These are phyloP conservation scores for Russula abietina DNA, from an alignment of 768 basidiomycete genomes.

Conservation along the genomic window DNA sequence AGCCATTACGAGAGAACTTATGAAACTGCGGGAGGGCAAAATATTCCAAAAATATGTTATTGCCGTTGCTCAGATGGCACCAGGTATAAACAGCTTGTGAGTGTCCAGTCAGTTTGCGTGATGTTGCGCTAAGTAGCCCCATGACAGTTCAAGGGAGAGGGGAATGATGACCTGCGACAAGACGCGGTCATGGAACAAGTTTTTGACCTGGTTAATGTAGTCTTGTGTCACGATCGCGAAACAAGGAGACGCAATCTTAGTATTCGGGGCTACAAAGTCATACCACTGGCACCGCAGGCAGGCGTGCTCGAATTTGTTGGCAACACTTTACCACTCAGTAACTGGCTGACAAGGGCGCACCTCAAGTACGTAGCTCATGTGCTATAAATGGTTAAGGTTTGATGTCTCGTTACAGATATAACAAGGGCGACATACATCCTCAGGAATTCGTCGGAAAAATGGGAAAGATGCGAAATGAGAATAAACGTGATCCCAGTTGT, in stretches of 20 bases:
- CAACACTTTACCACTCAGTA: constrained; percentile 59
- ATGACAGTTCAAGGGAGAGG: constrained; percentile 82
- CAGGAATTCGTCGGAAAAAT: constrained; percentile 32
- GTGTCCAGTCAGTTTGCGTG: constrained; percentile 27
- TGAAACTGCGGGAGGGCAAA: constrained; percentile 67
- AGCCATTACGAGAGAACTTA: constrained; percentile 53
- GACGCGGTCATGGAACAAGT: constrained; percentile 99
- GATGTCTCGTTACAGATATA: constrained; percentile 46
- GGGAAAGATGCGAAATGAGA: constrained; percentile 31
- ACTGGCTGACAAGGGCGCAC: constrained; percentile 64
- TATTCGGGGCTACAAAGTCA: constrained; percentile 82
- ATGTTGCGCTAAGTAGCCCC: not conserved
- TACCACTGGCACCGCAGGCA: constrained; percentile 73
- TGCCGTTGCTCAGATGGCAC: constrained; percentile 65
- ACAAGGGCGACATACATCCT: constrained; percentile 46
- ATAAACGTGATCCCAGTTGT: constrained; percentile 26
- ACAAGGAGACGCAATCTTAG: constrained; percentile 66
- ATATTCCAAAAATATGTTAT: constrained; percentile 70
- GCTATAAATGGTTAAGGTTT: not conserved
- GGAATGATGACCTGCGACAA: constrained; percentile 87
- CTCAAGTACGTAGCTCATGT: constrained; percentile 37
- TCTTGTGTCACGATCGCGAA: constrained; percentile 67
- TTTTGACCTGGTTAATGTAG: constrained; percentile 79
- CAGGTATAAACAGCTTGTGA: constrained; percentile 73
- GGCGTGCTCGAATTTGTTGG: constrained; percentile 90